A percentile compares a stretch with the other conserved stretches of the same genome.
These are phyloP conservation scores for Calvatia gigantea DNA, from an alignment of 768 basidiomycete species.

Conservation along the genomic window DNA sequence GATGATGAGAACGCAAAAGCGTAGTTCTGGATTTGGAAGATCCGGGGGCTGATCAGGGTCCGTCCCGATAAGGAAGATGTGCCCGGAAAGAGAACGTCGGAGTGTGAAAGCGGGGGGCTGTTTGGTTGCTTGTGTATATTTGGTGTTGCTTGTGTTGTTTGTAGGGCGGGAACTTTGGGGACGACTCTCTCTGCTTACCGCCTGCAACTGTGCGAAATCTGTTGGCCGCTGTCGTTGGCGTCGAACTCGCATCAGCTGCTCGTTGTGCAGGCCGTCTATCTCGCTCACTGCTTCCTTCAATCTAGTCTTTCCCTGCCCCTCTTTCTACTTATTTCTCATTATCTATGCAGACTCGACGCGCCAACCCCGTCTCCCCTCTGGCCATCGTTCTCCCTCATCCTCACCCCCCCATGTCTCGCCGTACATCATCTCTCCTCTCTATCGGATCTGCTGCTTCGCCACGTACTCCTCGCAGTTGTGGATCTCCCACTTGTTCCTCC, in stretches of 20 bases:
- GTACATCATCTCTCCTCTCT: constrained; percentile 49
- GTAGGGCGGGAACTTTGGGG: constrained; percentile 3
- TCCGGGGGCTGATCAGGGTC: neutral
- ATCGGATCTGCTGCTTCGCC: constrained; percentile 41
- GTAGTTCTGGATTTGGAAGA: neutral
- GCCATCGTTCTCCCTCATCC: constrained; percentile 64
- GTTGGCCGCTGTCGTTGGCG: constrained; percentile 11
- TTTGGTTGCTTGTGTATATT: neutral
- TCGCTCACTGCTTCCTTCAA: constrained; percentile 14
- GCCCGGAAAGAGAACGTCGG: neutral
- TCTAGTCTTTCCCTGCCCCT: constrained; percentile 24
- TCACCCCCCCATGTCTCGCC: constrained; percentile 49
- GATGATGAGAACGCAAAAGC: neutral
- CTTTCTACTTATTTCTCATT: constrained; percentile 27
- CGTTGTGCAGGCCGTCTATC: constrained; percentile 13
- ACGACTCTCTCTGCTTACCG: neutral
- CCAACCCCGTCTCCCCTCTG: constrained; percentile 49
- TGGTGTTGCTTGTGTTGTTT: neutral
- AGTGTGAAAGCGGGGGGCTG: constrained; percentile 11
- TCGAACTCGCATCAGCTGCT: constrained; percentile 10
- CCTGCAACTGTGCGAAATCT: neutral
- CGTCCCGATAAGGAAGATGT: neutral
- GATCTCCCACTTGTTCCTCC: constrained; percentile 51
- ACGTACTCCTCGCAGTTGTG: constrained; percentile 57
- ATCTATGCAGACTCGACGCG: constrained; percentile 51